Base-by-base conservation (phyloP, 1,139 yeast genomes). In the Kodamaea alishanica region DNA sequence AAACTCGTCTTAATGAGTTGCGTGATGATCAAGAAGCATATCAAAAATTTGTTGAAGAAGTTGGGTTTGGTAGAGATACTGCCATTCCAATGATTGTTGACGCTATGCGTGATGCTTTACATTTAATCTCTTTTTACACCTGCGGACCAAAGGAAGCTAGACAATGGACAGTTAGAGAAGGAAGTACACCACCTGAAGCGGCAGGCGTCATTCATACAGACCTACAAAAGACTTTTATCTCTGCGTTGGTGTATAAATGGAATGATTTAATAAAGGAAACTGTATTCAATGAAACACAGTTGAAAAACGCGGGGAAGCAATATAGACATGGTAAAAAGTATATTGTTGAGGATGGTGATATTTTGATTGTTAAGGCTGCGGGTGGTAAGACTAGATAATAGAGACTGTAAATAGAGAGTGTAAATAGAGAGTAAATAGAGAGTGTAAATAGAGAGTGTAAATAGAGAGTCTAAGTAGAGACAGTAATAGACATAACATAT, bases 201-300 rank as follows among this genome's bases (percentile, higher is more conserved):
- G 97, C 97, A 0, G 96, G 95, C 22, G 84, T 87, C 29, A 90
- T 90, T 46, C 97, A 92, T 61, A 84, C 90, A 6, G 97, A 89
- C 60, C 68, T 89, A 43, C 84, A 84, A 64, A 78, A 82, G 54
- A 85, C 95, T 1, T 90, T 90, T 56, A 81, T 90, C 44, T 76
- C 79, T 50, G 95, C 95, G 6, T 85, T 89, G 56, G 89, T 92
- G 43, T 87, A 87, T 67, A 90, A 88, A 59, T 90, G 80, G 68
- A 73, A 73, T 8, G 97, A 94, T 56, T 52, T 83, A 30, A 49
- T 58, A 35, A 49, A 56, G 4, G 60, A 62, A 40, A 46, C 47
- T 23, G 75, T 66, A 4, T 63, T 73, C 37, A 72, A 73, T 44
- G 81, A 76, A 42, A 60, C 60, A 10, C 53, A 51, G 10, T 50